A percentile compares a stretch with the other conserved stretches of the same genome.
Conservation (phyloP, 768 basidiomycete species). For the Pleurotus giganteus region DNA sequence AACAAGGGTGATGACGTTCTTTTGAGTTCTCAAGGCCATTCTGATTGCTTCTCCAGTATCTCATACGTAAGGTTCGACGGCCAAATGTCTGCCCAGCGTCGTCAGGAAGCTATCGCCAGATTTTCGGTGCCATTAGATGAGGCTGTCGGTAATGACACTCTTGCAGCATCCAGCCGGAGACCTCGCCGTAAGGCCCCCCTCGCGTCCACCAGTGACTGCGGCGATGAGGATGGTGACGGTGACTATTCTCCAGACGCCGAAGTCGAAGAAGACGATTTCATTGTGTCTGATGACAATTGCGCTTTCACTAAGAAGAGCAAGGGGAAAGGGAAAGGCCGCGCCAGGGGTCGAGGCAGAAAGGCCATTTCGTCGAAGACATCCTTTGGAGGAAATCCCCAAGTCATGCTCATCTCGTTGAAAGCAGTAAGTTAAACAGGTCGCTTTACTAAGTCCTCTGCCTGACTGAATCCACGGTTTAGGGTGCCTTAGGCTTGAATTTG, state of each 20-base stretch:
- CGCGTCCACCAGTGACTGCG: neutral
- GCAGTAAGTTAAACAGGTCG: conserved; percentile 36
- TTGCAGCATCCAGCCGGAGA: neutral
- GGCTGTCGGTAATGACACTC: neutral
- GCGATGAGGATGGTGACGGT: conserved; percentile 23
- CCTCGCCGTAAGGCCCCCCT: neutral
- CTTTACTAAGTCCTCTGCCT: neutral
- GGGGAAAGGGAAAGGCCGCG: conserved; percentile 34
- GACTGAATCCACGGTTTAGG: conserved; percentile 30
- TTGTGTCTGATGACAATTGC: conserved; percentile 31
- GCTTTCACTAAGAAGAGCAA: conserved; percentile 24
- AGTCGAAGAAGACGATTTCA: conserved; percentile 26
- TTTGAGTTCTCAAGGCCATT: conserved; percentile 12
- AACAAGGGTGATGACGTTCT: conserved; percentile 48
- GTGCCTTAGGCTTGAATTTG: conserved; percentile 83
- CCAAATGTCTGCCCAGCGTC: conserved; percentile 74
- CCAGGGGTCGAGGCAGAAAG: conserved; percentile 11
- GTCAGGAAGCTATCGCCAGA: conserved; percentile 71
- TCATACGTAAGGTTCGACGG: conserved; percentile 83
- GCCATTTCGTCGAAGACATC: conserved; percentile 7
- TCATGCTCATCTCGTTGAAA: conserved; percentile 88
- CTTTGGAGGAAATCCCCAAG: conserved; percentile 54
- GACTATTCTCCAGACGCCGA: conserved; percentile 29
- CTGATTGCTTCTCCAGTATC: conserved; percentile 43
- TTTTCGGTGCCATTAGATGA: conserved; percentile 70